phyloP scores from a whole-genome alignment of 2,329 filamentous ascomycete genomes.

The Aspergillus brunneoviolaceus region DNA sequence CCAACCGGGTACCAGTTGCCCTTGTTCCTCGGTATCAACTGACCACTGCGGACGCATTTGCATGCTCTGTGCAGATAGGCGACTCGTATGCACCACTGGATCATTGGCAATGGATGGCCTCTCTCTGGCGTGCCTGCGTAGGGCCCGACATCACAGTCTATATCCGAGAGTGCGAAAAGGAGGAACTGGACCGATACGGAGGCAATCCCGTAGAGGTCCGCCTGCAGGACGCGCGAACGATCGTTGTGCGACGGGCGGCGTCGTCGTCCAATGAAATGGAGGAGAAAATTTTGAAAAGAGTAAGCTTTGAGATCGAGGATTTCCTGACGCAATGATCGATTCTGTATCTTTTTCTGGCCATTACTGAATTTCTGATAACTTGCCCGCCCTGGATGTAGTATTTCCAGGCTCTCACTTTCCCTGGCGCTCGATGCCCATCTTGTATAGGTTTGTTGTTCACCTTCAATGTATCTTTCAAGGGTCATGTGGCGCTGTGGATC shows the following conservation, averaged over 20 bases:
- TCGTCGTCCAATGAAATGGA: conserved; percentile 50
- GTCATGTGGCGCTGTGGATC: too few species aligned
- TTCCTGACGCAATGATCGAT: conserved; percentile 48
- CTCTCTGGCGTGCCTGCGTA: conserved; percentile 82
- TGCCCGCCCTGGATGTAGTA: background rate
- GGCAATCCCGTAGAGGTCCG: conserved; percentile 56
- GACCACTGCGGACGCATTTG: conserved; percentile 72
- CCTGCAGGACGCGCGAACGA: conserved; percentile 46
- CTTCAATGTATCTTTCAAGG: too few species aligned
- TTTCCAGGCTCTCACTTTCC: background rate
- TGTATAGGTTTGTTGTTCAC: too few species aligned
- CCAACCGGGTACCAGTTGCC: conserved; percentile 62
- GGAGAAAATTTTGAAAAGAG: conserved; percentile 68
- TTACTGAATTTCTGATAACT: conserved; percentile 3
- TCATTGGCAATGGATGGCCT: conserved; percentile 97
- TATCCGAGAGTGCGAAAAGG: conserved; percentile 42
- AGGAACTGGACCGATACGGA: conserved; percentile 44
- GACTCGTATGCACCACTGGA: conserved; percentile 80
- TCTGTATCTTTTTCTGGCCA: background rate
- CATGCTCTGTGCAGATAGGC: conserved; percentile 69
- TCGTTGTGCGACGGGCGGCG: conserved; percentile 54
- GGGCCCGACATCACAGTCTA: conserved; percentile 66
- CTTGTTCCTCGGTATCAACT: conserved; percentile 79
- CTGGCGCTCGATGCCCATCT: too few species aligned
- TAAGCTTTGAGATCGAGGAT: conserved; percentile 86